Evolutionary conservation across 768 basidiomycete species (phyloP).

Genomic region (Phlebiopsis flavidoalba): DNA sequence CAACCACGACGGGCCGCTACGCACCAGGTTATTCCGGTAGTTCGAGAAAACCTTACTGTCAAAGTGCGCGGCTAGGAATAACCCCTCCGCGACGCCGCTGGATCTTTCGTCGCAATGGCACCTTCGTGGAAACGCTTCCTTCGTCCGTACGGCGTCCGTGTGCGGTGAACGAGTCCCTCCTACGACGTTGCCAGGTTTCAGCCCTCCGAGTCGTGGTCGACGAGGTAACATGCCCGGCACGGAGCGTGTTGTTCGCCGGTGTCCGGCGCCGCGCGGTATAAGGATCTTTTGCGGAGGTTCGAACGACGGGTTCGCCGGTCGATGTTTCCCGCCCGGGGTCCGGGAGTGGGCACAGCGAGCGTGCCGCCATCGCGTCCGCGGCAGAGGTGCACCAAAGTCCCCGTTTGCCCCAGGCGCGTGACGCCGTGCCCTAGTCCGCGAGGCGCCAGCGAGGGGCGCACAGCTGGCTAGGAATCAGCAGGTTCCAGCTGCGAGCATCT

Average conservation of each 20-base stretch:
- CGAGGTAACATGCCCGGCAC: no score
- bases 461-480: not conserved
- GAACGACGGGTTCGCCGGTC: no score
- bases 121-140: constrained; percentile 83
- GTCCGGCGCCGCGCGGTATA: no score
- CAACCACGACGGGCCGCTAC: constrained; percentile 12
- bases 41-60: constrained; percentile 85
- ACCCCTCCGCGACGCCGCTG: constrained; percentile 75
- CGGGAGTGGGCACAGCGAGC: constrained; percentile 46
- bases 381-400: constrained; percentile 42
- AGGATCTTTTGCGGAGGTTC: no score
- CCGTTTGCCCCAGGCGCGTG: constrained; percentile 31
- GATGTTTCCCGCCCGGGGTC: no score
- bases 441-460: constrained; percentile 7
- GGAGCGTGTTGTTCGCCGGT: no score
- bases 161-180: no score
- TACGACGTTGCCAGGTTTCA: no score
- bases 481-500: not conserved
- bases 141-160: constrained; percentile 58
- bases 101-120: constrained; percentile 92
- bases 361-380: constrained; percentile 41
- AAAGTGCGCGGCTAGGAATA: constrained; percentile 86
- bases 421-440: constrained; percentile 21
- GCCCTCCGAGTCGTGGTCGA: no score
- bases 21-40: constrained; percentile 72